Evolutionary conservation across 441 rosid species (phyloP).

Genomic region (Raphanus hybrid): DNA sequence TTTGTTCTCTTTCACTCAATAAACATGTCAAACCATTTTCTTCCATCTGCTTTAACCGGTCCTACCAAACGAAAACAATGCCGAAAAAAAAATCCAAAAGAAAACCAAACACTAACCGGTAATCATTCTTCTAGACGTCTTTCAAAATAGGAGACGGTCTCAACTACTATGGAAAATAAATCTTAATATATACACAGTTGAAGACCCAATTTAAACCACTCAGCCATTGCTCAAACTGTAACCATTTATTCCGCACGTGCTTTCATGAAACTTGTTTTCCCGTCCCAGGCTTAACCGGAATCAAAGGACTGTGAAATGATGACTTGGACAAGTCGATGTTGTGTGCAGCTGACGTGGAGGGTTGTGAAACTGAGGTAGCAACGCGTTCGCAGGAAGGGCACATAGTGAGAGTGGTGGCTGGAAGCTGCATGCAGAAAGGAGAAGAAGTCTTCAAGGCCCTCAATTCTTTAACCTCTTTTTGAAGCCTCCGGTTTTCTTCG

Average conservation of each 20-base stretch:
- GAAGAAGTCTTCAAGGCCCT: slow-evolving; percentile 82
- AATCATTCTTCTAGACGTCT: slow-evolving; percentile 25
- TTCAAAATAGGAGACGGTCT: slow-evolving; percentile 27
- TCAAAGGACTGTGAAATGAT: slow-evolving; percentile 13
- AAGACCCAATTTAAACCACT: slow-evolving; percentile 3
- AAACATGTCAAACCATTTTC: slow-evolving; percentile 37
- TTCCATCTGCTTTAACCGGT: slow-evolving; percentile 21
- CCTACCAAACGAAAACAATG: slow-evolving; percentile 29
- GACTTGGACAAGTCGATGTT: slow-evolving; percentile 25
- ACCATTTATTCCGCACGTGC: slow-evolving; percentile 3
- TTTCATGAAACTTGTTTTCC: slow-evolving; percentile 39
- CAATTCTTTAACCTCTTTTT: slow-evolving; percentile 86
- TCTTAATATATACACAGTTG: slow-evolving; percentile 27
- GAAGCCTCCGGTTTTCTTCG: slow-evolving; percentile 89
- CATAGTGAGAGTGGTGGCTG: slow-evolving; percentile 98
- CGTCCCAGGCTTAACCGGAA: slow-evolving; percentile 32
- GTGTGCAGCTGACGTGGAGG: slow-evolving; percentile 40
- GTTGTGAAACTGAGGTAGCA: slow-evolving; percentile 52
- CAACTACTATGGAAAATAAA: slow-evolving; percentile 26
- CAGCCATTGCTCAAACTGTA: slow-evolving; percentile 18
- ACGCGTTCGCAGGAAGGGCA: slow-evolving; percentile 97
- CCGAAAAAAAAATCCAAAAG: slow-evolving; percentile 8
- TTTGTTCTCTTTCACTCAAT: slow-evolving; percentile 17
- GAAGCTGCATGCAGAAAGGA: slow-evolving; percentile 90
- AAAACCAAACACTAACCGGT: slow-evolving; percentile 32